A percentile compares a stretch with the other conserved stretches of the same genome.
phyloP scores from a whole-genome alignment of 371 early-diverging fungal species.

The Aphelidium insulamus region DNA sequence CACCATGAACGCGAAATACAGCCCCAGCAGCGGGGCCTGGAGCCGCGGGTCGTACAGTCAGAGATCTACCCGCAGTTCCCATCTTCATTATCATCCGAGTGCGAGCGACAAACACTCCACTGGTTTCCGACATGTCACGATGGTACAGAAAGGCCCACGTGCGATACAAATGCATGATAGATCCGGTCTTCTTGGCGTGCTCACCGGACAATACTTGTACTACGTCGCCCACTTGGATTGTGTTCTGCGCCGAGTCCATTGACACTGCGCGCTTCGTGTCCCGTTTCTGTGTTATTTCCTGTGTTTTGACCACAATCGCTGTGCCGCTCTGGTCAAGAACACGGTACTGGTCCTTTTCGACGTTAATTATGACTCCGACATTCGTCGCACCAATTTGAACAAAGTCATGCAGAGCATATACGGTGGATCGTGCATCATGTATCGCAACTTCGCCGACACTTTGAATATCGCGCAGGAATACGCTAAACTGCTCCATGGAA shows the following conservation, averaged over 20 bases:
- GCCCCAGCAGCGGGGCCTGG: conserved; percentile 20
- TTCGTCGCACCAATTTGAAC: conserved; percentile 50
- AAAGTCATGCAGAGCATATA: conserved; percentile 64
- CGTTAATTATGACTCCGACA: conserved; percentile 64
- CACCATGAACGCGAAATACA: conserved; percentile 34
- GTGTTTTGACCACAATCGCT: conserved; percentile 34
- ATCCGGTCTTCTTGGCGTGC: conserved; percentile 28
- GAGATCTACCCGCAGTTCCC: background rate
- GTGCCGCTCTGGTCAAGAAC: conserved; percentile 61
- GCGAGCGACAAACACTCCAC: conserved; percentile 38
- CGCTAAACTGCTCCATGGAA: conserved; percentile 45
- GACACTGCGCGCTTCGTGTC: conserved; percentile 43
- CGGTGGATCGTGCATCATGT: conserved; percentile 12
- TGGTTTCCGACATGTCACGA: conserved; percentile 33
- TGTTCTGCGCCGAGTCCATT: conserved; percentile 46
- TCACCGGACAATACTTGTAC: conserved; percentile 46
- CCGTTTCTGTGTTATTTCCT: conserved; percentile 41
- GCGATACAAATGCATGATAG: conserved; percentile 46
- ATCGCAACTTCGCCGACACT: conserved; percentile 12
- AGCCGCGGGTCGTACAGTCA: background rate
- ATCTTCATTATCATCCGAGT: conserved; percentile 22
- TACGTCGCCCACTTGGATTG: conserved; percentile 52
- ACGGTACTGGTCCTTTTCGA: conserved; percentile 45
- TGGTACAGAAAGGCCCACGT: conserved; percentile 36
- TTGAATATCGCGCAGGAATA: conserved; percentile 57